Percentiles rank a stretch among this genome's conserved stretches.
phyloP scores from a whole-genome alignment of 495 filamentous ascomycete species.

The Talaromyces nanjingensis region DNA sequence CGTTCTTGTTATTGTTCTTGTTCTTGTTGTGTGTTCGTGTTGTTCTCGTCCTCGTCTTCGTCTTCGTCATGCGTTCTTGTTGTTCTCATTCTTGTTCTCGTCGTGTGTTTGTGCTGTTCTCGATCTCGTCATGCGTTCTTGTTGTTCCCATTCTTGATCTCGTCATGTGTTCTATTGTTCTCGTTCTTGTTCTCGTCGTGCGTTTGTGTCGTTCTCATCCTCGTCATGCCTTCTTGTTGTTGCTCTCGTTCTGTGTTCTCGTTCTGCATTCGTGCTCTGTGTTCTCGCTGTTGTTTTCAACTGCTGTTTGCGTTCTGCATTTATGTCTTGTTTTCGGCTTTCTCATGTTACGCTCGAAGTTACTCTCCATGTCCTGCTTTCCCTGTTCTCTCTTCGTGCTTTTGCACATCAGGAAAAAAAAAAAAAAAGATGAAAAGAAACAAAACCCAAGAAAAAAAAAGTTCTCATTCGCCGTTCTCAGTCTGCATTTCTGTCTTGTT shows the following conservation, averaged over 20 bases:
- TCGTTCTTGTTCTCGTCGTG: no score
- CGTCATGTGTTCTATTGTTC: no score
- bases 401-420: background rate
- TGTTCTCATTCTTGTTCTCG: background rate
- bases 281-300: background rate
- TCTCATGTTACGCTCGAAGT: background rate
- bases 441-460: background rate
- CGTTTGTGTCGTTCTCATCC: no score
- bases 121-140: no score
- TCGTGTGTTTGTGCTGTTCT: no score
- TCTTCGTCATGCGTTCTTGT: background rate
- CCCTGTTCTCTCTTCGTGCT: background rate
- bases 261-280: no score
- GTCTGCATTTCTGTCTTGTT: background rate
- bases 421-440: background rate
- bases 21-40: background rate
- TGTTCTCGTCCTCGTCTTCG: background rate
- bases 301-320: background rate
- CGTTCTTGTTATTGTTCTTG: no score
- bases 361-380: background rate
- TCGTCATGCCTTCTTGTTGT: no score
- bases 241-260: no score
- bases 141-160: no score
- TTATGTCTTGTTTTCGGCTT: background rate
- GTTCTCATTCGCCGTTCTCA: background rate